Evolutionary conservation across 768 basidiomycete genomes (phyloP).

Genomic region (Xerocomus potaroensis): DNA sequence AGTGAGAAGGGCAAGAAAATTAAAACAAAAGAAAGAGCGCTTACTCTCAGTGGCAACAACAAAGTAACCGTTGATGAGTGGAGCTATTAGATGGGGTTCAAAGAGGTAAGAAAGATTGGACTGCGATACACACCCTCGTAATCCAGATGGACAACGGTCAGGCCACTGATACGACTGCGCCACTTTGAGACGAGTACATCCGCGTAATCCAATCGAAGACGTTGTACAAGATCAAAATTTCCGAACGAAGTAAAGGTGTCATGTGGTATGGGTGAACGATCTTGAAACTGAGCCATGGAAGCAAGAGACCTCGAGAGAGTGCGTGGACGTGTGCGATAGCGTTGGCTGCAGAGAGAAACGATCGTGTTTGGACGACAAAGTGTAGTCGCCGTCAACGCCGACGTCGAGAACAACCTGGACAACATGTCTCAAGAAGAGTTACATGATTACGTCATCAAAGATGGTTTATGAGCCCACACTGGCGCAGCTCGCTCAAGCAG

Average conservation of each 20-base stretch:
- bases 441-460: constrained; percentile 18
- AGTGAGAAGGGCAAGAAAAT: neutral
- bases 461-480: constrained; percentile 38
- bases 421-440: constrained; percentile 12
- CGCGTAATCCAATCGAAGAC: constrained; percentile 69
- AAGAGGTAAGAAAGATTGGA: constrained; percentile 1
- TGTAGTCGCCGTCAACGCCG: constrained; percentile 8
- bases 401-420: constrained; percentile 32
- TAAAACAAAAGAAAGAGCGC: constrained; percentile 14
- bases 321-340: neutral
- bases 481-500: constrained; percentile 53
- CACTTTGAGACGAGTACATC: constrained; percentile 85
- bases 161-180: constrained; percentile 81
- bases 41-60: constrained; percentile 86
- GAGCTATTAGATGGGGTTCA: constrained; percentile 50
- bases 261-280: constrained; percentile 16
- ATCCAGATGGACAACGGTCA: constrained; percentile 86
- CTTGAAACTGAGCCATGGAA: constrained; percentile 28
- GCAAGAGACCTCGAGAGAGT: constrained; percentile 15
- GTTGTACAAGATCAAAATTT: constrained; percentile 81
- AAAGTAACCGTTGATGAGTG: constrained; percentile 88
- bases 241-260: constrained; percentile 42
- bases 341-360: neutral
- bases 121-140: constrained; percentile 62
- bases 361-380: constrained; percentile 11